Conservation (phyloP, 2,329 filamentous ascomycete species). For the Xylaria sp. region DNA sequence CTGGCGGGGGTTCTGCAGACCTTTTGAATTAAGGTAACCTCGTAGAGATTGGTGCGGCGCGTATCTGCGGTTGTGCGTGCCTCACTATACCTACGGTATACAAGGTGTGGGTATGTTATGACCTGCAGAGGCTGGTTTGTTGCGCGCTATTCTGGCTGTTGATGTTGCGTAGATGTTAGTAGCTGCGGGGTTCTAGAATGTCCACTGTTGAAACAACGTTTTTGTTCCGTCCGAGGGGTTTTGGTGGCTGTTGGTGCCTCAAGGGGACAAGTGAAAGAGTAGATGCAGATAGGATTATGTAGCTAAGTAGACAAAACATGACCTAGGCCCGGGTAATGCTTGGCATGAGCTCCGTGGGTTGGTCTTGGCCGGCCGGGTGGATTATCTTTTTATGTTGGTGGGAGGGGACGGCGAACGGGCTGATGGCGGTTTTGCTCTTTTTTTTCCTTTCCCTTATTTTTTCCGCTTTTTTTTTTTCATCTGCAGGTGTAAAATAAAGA, state of each 20-base stretch:
- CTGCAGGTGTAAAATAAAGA: slow-evolving; percentile 3
- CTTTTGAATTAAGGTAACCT: slow-evolving; percentile 26
- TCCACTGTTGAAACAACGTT: slow-evolving; percentile 25
- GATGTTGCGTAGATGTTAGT: slow-evolving; percentile 30
- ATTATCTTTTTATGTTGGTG: slow-evolving; percentile 24
- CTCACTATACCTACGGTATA: slow-evolving; percentile 34
- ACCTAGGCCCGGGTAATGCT: slow-evolving; percentile 32
- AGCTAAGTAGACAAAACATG: slow-evolving; percentile 34
- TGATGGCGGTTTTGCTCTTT: slow-evolving; percentile 21
- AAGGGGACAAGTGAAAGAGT: slow-evolving; percentile 22
- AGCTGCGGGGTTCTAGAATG: slow-evolving; percentile 33
- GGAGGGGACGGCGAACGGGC: slow-evolving; percentile 18
- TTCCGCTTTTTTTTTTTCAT: slow-evolving; percentile 1
- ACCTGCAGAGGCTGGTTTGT: slow-evolving; percentile 28
- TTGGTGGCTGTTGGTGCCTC: slow-evolving; percentile 20
- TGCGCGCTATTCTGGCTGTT: slow-evolving; percentile 29
- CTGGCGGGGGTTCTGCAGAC: slow-evolving; percentile 36
- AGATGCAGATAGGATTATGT: slow-evolving; percentile 28
- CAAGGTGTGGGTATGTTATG: slow-evolving; percentile 41
- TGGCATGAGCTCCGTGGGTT: slow-evolving; percentile 36
- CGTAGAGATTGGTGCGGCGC: slow-evolving; percentile 19
- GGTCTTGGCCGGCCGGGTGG: slow-evolving; percentile 37
- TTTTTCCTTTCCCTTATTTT: background rate
- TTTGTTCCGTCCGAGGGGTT: slow-evolving; percentile 18
- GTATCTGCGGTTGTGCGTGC: slow-evolving; percentile 26